phyloP scores from a whole-genome alignment of 805 yeast species.

The Candida chilensis region DNA sequence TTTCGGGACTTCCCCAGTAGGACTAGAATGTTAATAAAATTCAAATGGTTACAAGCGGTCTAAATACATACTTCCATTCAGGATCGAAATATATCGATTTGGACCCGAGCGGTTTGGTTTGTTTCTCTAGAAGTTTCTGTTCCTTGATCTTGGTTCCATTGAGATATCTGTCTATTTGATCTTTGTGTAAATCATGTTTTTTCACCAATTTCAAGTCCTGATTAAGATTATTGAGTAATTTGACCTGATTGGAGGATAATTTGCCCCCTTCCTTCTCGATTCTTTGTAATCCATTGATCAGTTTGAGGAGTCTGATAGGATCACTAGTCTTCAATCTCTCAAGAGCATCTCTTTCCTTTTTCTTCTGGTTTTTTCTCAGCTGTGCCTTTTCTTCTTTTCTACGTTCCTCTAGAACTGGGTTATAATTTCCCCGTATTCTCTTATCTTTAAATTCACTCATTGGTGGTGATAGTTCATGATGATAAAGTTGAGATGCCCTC shows the following conservation, averaged over 20 bases:
- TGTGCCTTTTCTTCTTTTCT: neutral
- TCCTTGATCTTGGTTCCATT: constrained; percentile 10
- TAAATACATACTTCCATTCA: constrained; percentile 35
- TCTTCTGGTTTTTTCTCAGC: constrained; percentile 1
- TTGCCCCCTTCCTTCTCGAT: constrained; percentile 23
- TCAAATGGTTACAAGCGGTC: neutral
- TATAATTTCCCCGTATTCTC: constrained; percentile 11
- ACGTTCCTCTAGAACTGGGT: neutral
- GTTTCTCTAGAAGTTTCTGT: constrained; percentile 7
- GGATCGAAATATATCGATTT: constrained; percentile 55
- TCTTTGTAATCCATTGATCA: constrained; percentile 12
- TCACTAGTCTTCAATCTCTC: constrained; percentile 12
- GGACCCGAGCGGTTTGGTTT: constrained; percentile 27
- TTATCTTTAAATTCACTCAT: too few relatives aligned
- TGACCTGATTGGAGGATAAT: constrained; percentile 19
- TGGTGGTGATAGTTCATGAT: too few relatives aligned
- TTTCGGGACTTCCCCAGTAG: constrained; percentile 44
- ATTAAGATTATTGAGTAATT: constrained; percentile 18
- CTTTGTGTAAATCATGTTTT: constrained; percentile 22
- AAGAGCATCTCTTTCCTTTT: constrained; percentile 3
- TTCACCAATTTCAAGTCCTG: constrained; percentile 30
- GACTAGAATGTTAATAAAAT: constrained; percentile 9
- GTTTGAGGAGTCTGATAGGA: constrained; percentile 8
- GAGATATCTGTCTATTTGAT: constrained; percentile 14
- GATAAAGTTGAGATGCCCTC: too few relatives aligned